A percentile compares a stretch with the other conserved stretches of the same genome.
These are phyloP conservation scores for Avena eriantha DNA, from an alignment of 176 grass and related monocot genomes.

Conservation along the genomic window DNA sequence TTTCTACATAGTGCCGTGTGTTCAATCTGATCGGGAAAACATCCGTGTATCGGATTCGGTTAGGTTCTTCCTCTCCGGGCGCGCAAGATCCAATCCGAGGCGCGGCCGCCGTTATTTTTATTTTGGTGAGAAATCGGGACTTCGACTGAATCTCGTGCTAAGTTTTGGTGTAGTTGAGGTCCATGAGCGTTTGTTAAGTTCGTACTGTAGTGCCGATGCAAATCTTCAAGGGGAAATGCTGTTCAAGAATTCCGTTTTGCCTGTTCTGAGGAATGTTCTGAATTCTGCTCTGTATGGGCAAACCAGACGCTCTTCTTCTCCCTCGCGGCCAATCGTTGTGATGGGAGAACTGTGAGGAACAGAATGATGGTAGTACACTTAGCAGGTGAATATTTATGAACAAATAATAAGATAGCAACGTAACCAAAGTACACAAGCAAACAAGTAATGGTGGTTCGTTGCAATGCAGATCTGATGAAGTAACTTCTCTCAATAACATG, in stretches of 20 bases:
- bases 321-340: neutral
- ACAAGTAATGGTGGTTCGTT: neutral
- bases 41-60: neutral
- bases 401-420: no score
- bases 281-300: neutral
- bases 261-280: neutral
- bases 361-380: slow-evolving; percentile 8
- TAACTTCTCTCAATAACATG: neutral
- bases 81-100: slow-evolving; percentile 24
- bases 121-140: neutral
- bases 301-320: neutral
- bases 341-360: neutral
- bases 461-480: neutral
- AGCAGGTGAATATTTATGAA: slow-evolving; percentile 7
- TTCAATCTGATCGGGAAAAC: neutral
- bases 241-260: neutral
- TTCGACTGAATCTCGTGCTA: neutral
- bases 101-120: neutral
- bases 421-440: no score
- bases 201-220: neutral
- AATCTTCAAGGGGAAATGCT: neutral
- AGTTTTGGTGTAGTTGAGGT: neutral
- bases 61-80: neutral
- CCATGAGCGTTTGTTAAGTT: neutral
- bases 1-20: neutral